phyloP scores from a whole-genome alignment of 140 eudicot species.

The Ambrosia hybrid region DNA sequence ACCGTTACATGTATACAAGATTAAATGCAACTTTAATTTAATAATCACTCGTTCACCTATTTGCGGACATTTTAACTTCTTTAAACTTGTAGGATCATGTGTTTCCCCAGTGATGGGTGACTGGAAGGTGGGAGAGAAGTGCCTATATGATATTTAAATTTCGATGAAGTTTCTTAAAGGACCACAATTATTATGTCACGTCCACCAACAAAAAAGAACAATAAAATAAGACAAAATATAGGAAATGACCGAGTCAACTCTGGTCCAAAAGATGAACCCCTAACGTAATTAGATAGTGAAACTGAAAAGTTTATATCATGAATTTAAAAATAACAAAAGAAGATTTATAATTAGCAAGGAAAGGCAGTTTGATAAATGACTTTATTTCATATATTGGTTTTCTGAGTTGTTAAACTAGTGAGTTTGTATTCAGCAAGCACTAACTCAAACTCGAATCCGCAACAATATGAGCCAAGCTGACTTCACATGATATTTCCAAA shows the following conservation, averaged over 20 bases:
- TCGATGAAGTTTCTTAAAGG: slow-evolving; percentile 27
- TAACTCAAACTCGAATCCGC: too few relatives aligned
- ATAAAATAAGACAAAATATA: not conserved
- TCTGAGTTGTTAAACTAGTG: not conserved
- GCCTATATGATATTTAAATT: not conserved
- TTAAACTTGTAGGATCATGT: too few relatives aligned
- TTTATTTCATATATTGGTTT: not conserved
- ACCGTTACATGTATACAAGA: too few relatives aligned
- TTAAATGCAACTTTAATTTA: too few relatives aligned
- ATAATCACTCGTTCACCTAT: too few relatives aligned
- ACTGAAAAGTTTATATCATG: not conserved
- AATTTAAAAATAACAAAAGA: too few relatives aligned
- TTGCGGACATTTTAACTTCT: too few relatives aligned
- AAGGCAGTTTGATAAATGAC: too few relatives aligned
- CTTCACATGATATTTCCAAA: too few relatives aligned
- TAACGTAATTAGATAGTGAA: not conserved
- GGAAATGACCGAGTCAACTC: slow-evolving; percentile 13
- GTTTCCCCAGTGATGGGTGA: not conserved
- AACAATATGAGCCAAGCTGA: too few relatives aligned
- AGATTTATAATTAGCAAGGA: too few relatives aligned
- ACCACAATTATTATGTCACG: slow-evolving; percentile 22
- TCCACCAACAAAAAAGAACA: slow-evolving; percentile 2
- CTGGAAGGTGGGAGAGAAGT: not conserved
- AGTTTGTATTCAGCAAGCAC: too few relatives aligned
- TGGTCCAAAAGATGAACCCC: slow-evolving; percentile 1